Base-by-base conservation (phyloP, 441 rosid genomes). In the Mallotus japonicus region DNA sequence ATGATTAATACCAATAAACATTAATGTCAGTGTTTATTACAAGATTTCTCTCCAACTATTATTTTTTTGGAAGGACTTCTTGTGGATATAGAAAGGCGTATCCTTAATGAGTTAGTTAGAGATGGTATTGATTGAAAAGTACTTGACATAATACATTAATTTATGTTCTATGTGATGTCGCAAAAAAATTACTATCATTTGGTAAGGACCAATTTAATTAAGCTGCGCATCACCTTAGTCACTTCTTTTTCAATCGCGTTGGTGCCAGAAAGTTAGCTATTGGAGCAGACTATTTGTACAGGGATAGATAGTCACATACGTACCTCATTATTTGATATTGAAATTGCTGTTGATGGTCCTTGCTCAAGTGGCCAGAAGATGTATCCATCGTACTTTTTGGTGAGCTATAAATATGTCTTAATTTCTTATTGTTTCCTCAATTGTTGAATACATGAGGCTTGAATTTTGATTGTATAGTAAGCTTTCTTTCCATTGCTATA, bases 311-410 rank as follows among this genome's bases (percentile, higher is more conserved):
- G 16, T n/a, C 22, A 51, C 57, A 24, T 24, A 47, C 8, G 20
- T 28, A 37, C 54, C 49, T 54, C 59, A 54, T 67, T 53, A 53
- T 67, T 67, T 53, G 49, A 54, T 67, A 32, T 54, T 67, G 17
- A 54, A 46, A 44, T 49, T 67, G 17, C 17, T 51, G 22, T 32
- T 14, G 4, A 63, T 40, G 51, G 42, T 5, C 44, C 11, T 63
- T 65, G 9, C 54, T 47, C 55, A 65, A 65, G 4, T 47, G 49
- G 55, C 2, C 49, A 32, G 40, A 67, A 24, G 70, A 14, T 28
- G 20, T 5, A 28, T 67, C 50, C 61, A 28, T 2, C 32, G 32
- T 34, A 17, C 28, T 34, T 67, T 24, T 67, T 49, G 32, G 22
- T 51, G 44, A 32, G 28, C 22, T 15, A 17, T 2, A 53, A 53